Base-by-base conservation (phyloP, 495 filamentous ascomycete species). In the Tuber borchii region DNA sequence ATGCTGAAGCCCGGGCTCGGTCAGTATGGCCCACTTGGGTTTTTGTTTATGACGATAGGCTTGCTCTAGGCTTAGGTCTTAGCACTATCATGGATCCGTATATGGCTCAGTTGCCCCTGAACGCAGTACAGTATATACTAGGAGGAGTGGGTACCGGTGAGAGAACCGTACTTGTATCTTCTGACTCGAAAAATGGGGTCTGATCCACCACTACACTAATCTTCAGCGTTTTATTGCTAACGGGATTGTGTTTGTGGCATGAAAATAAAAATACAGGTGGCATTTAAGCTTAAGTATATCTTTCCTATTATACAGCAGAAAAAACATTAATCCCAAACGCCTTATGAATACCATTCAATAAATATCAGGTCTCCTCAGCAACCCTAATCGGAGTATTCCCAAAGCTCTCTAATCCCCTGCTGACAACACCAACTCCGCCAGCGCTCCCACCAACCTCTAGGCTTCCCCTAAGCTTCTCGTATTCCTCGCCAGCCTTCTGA, bases 401-500 rank as follows among this genome's bases (percentile, higher is more conserved):
- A 73, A 91, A 86, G 84, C 84, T 74, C 65, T 74, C 78, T 8
- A 80, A 22, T 74, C 76, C 74, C 77, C 78, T 76, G 72, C 82
- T 56, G 84, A 76, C 69, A 80, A 78, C 56, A 71, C 83, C 82
- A 46, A 84, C 77, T 71, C 79, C 65, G 73, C 83, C 69, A 19
- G 79, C 31, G 78, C 75, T 20, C 68, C 83, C 73, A 76, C 82
- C 76, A 72, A 79, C 80, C 1, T 68, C 74, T 34, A 83, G 56
- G 81, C 91, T 89, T 31, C 82, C 80, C 73, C 86, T 87, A 71
- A 89, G 82, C 77, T 85, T 87, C 83, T 91, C 89, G 73, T 82
- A 82, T 70, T 80, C 73, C 71, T 92, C 92, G 0, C 92, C 93
- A 0, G 93, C 91, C 82, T 96, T 92, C 82, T 91, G 91, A 73